phyloP scores from a whole-genome alignment of 108 stramenopile species.

The Cylindrotheca fusiformis region DNA sequence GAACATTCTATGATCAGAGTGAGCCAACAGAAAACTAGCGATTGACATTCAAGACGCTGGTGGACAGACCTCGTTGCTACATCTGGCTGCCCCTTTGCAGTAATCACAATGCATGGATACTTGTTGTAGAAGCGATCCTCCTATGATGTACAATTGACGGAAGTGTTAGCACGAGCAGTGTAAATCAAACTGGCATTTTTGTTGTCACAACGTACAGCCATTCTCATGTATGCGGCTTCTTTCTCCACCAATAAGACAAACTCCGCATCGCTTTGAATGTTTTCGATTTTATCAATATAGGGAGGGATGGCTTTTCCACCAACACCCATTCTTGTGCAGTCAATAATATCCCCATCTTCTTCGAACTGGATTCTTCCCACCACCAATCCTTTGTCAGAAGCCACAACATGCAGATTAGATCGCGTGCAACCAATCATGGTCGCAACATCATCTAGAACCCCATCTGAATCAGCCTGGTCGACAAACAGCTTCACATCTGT shows the following conservation, averaged over 20 bases:
- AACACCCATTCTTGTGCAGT: constrained; percentile 93
- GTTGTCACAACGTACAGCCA: constrained; percentile 58
- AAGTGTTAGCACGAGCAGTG: not conserved
- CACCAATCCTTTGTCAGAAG: constrained; percentile 96
- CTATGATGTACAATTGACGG: constrained; percentile 11
- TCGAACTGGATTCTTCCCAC: constrained; percentile 88
- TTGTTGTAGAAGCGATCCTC: constrained; percentile 96
- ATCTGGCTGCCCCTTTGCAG: constrained; percentile 98
- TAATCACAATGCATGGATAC: constrained; percentile 97
- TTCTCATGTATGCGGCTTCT: constrained; percentile 98
- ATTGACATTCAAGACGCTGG: no score
- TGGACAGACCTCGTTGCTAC: constrained; percentile 56
- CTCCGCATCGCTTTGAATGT: constrained; percentile 91
- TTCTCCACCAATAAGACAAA: constrained; percentile 97
- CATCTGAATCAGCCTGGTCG: constrained; percentile 91
- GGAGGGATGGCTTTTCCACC: constrained; percentile 98
- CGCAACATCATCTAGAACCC: constrained; percentile 94
- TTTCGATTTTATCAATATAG: constrained; percentile 95
- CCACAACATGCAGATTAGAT: constrained; percentile 94
- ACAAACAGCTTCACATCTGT: constrained; percentile 98
- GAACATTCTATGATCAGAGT: constrained; percentile 82
- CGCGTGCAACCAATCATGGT: constrained; percentile 97
- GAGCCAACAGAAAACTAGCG: no score
- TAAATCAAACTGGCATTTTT: not conserved
- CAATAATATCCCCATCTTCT: constrained; percentile 96